Evolutionary conservation across 306 rosid species (phyloP).

Genomic region (Trifolium pratense): DNA sequence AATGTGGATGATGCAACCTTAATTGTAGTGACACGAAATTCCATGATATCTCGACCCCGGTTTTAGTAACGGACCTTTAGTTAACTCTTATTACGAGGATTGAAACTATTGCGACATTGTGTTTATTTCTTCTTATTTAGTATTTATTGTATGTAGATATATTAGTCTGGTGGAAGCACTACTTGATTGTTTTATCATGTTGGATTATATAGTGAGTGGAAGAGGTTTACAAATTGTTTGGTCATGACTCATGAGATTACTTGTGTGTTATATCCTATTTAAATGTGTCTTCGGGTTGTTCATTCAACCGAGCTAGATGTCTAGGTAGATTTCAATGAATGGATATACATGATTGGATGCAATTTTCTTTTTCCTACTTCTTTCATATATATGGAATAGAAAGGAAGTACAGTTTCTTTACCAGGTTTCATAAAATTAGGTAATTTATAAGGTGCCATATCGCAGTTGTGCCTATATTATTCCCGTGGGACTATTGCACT

Average conservation of each 20-base stretch:
- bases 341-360: constrained; percentile 9
- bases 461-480: constrained; percentile 5
- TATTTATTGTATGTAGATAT: not conserved
- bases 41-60: too few relatives aligned
- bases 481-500: too few relatives aligned
- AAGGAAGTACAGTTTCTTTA: not conserved
- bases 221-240: constrained; percentile 27
- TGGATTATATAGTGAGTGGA: constrained; percentile 1
- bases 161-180: not conserved
- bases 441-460: constrained; percentile 11
- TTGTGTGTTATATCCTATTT: not conserved
- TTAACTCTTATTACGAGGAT: too few relatives aligned
- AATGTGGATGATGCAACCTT: too few relatives aligned
- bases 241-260: constrained; percentile 13
- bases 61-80: too few relatives aligned
- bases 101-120: too few relatives aligned
- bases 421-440: not conserved
- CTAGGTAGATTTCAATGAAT: constrained; percentile 2
- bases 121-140: too few relatives aligned
- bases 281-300: not conserved
- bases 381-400: constrained; percentile 1
- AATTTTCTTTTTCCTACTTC: constrained; percentile 10
- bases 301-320: constrained; percentile 23
- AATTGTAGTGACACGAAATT: too few relatives aligned
- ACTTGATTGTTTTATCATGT: constrained; percentile 27